These are phyloP conservation scores for Coniochaeta hoffmannii DNA, from an alignment of 2,329 filamentous ascomycete genomes.

Conservation along the genomic window DNA sequence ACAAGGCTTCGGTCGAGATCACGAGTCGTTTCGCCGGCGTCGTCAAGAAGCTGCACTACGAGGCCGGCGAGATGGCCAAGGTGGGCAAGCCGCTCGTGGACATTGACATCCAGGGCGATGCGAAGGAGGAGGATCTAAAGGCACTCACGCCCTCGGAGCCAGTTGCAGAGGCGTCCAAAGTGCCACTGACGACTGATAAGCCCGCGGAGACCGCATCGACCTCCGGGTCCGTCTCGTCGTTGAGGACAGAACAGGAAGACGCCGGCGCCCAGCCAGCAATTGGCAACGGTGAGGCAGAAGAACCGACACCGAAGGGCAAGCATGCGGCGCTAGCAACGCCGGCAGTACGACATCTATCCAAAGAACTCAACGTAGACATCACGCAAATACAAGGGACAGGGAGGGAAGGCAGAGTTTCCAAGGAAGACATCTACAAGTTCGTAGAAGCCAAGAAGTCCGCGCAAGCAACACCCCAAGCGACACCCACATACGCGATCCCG, in stretches of 20 bases:
- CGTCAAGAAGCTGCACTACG: conserved; percentile 93
- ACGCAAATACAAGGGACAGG: conserved; percentile 75
- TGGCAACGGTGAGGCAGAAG: conserved; percentile 9
- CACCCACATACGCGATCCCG: conserved; percentile 10
- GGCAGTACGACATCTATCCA: conserved; percentile 81
- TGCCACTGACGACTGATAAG: background rate
- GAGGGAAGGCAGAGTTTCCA: conserved; percentile 82
- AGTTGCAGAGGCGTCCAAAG: conserved; percentile 1
- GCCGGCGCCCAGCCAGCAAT: background rate
- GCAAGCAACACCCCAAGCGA: conserved; percentile 9
- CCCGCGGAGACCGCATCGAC: background rate
- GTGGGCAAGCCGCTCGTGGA: conserved; percentile 93
- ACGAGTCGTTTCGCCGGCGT: conserved; percentile 92
- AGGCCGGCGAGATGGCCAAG: conserved; percentile 91
- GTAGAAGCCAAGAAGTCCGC: conserved; percentile 42
- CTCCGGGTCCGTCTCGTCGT: background rate
- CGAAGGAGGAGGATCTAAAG: conserved; percentile 52
- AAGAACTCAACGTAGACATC: conserved; percentile 72
- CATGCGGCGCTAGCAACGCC: conserved; percentile 78
- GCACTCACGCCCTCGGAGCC: conserved; percentile 25
- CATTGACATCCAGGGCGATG: conserved; percentile 81
- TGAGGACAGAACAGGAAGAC: background rate
- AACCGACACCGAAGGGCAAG: conserved; percentile 41
- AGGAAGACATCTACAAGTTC: conserved; percentile 81
- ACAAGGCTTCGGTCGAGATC: conserved; percentile 88